Evolutionary conservation across 108 stramenopile genomes (phyloP), one percentile per base, ranked within the genome.

Genomic region (Nitzschia sp.): DNA sequence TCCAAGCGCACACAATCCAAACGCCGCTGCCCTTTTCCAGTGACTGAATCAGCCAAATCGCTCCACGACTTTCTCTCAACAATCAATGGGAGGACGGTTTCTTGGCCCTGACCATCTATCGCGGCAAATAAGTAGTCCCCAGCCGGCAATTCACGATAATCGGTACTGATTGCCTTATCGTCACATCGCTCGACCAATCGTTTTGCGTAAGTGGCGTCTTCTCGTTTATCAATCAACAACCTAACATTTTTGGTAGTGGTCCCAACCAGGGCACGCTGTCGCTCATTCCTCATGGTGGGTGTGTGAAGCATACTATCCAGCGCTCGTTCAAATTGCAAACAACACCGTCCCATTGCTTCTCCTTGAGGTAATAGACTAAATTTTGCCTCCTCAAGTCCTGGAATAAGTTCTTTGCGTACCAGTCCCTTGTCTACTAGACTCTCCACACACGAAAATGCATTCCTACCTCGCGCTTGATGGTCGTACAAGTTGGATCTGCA

Each of bases 401-500:
- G 73, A 31, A 83, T 57, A 2, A 77, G 66, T 58, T 83, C 82
- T 35, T 77, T 83, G 41, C 82, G 54, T 31, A 76, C 79, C 0
- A 83, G 26, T n/a, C 80, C 50, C 41, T 73, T 68, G 22, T 80
- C 71, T 8, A 77, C 67, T 64, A 83, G 28, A 3, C 61, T 47
- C 58, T 80, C 76, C 59, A 80, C 77, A 34, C 82, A 83, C 19
- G 79, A 72, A 69, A 83, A 83, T 13, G 82, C 82, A 52, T 72
- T 80, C 1, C 82, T 61, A 15, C 68, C 55, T 28, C 76, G 63
- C 13, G 78, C 60, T 35, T 62, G 67, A 25, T 68, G 79, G 55
- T 83, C 82, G 41, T 80, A 83, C 22, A 83, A 57, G 48, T 83
- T 83, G 34, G 82, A 80, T 45, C 82, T 36, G 53, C 82, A 83